Evolutionary conservation across 495 filamentous ascomycete genomes (phyloP).

Genomic region (Xylaria telfairii): DNA sequence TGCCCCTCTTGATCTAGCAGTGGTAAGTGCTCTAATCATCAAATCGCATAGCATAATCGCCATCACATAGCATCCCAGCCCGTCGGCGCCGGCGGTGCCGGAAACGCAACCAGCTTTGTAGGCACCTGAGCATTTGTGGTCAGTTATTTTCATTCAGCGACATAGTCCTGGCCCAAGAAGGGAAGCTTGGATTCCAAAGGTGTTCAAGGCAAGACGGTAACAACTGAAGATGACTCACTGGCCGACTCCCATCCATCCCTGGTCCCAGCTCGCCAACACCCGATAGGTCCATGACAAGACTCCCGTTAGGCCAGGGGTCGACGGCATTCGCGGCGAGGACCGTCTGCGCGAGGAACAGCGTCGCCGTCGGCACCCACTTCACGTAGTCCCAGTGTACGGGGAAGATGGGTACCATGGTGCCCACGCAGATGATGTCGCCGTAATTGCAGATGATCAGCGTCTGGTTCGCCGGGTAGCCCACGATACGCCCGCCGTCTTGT

Average conservation of each 20-base stretch:
- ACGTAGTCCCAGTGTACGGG: conserved; percentile 57
- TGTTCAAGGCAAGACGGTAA: not conserved
- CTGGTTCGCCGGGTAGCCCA: conserved; percentile 49
- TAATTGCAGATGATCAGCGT: conserved; percentile 57
- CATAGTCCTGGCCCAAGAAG: not conserved
- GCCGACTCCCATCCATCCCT: not conserved
- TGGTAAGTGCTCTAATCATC: not conserved
- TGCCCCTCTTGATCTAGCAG: not conserved
- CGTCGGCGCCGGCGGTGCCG: not conserved
- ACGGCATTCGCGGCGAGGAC: conserved; percentile 29
- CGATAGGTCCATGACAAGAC: conserved; percentile 32
- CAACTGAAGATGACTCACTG: conserved; percentile 2
- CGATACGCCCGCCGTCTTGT: conserved; percentile 53
- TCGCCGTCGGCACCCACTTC: conserved; percentile 39
- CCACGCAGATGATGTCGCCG: conserved; percentile 59
- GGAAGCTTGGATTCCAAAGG: not conserved
- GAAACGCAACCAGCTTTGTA: conserved; percentile 15
- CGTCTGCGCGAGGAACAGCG: conserved; percentile 36
- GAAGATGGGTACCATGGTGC: conserved; percentile 48
- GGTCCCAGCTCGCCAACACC: conserved; percentile 14
- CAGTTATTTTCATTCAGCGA: not conserved
- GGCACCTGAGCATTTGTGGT: not conserved
- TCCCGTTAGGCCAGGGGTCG: conserved; percentile 36
- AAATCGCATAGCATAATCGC: not conserved
- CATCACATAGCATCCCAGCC: not conserved